Conservation (phyloP, 2,329 filamentous ascomycete species). For the Alternaria brassicae region DNA sequence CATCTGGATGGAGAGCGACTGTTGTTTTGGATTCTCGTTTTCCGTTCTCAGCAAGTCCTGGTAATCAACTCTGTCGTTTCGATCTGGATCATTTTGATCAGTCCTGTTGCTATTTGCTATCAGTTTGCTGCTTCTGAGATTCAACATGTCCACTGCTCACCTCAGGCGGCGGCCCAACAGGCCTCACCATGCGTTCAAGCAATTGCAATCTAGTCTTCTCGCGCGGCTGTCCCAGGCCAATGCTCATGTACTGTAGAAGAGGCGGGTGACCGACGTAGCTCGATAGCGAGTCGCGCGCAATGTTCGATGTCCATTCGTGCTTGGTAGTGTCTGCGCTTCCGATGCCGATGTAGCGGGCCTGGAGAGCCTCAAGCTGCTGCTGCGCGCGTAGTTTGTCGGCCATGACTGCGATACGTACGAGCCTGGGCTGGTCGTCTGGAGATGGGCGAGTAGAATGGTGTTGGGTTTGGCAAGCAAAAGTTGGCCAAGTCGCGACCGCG, state of each 20-base stretch:
- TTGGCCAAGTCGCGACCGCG: constrained; percentile 10
- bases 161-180: constrained; percentile 71
- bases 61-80: background rate
- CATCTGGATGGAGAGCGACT: background rate
- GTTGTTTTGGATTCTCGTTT: constrained; percentile 3
- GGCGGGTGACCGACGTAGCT: constrained; percentile 90
- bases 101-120: constrained; percentile 30
- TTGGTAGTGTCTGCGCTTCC: constrained; percentile 96
- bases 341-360: constrained; percentile 94
- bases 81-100: constrained; percentile 8
- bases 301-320: constrained; percentile 97
- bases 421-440: background rate
- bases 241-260: constrained; percentile 84
- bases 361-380: constrained; percentile 95
- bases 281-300: constrained; percentile 89
- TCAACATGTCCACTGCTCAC: constrained; percentile 45
- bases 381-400: constrained; percentile 98
- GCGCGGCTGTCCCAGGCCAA: constrained; percentile 84
- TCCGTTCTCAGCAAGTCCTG: background rate
- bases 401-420: constrained; percentile 49
- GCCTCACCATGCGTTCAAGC: constrained; percentile 76
- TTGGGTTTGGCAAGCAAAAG: constrained; percentile 1
- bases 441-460: background rate
- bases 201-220: constrained; percentile 81
- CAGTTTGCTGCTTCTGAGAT: constrained; percentile 7